phyloP scores from a whole-genome alignment of 106 monocot genomes.

The Amphibolis antarctica region DNA sequence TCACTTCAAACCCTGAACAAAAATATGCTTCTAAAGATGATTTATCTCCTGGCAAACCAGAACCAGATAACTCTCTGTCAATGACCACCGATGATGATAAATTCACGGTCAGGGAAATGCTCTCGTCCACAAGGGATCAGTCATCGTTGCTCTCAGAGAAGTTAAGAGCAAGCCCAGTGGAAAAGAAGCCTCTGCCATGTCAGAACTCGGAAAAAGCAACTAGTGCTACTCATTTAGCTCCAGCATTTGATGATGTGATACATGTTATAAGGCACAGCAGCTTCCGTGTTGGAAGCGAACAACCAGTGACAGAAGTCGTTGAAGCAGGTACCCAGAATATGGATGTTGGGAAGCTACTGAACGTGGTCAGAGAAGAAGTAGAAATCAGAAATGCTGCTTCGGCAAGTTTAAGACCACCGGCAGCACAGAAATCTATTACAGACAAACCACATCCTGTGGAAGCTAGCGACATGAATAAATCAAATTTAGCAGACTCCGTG shows the following conservation, averaged over 20 bases:
- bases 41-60: conserved; percentile 7
- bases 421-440: conserved; percentile 3
- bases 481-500: conserved; percentile 6
- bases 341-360: conserved; percentile 42
- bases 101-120: conserved; percentile 43
- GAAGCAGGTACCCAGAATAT: conserved; percentile 37
- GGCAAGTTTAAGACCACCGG: conserved; percentile 7
- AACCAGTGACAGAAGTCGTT: conserved; percentile 31
- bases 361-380: conserved; percentile 43
- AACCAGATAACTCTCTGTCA: conserved; percentile 6
- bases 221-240: conserved; percentile 29
- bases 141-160: conserved; percentile 18
- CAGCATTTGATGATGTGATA: conserved; percentile 70
- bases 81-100: conserved; percentile 28
- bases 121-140: conserved; percentile 36
- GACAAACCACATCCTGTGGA: conserved; percentile 23
- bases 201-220: conserved; percentile 24
- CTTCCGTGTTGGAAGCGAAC: conserved; percentile 69
- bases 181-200: conserved; percentile 21
- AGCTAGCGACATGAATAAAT: conserved; percentile 20
- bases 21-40: conserved; percentile 72
- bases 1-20: too few relatives aligned
- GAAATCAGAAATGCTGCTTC: conserved; percentile 36
- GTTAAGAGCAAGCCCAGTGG: conserved; percentile 11
- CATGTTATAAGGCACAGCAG: conserved; percentile 93